A percentile compares a stretch with the other conserved stretches of the same genome.
phyloP scores from a whole-genome alignment of 2,329 filamentous ascomycete species.

The Xylariaceae sp. region DNA sequence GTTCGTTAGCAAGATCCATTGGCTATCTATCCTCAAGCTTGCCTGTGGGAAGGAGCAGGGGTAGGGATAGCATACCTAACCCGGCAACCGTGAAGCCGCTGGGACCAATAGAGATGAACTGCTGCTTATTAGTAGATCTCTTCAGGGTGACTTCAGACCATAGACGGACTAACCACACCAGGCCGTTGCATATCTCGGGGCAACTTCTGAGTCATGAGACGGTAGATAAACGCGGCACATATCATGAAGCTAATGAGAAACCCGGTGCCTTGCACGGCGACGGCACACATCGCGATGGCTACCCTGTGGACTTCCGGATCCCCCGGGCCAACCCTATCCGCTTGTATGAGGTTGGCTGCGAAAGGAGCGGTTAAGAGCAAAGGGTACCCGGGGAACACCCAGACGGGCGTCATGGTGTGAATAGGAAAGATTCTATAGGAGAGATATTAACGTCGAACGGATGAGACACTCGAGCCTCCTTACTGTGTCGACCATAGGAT shows the following conservation, averaged over 20 bases:
- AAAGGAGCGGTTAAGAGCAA: constrained; percentile 76
- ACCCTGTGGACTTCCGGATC: constrained; percentile 43
- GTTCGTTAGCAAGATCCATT: not conserved
- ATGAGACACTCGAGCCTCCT: not conserved
- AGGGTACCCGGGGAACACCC: constrained; percentile 87
- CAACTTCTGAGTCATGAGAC: constrained; percentile 85
- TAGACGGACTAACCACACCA: constrained; percentile 58
- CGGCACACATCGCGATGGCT: constrained; percentile 51
- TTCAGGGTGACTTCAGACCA: not conserved
- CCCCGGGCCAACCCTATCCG: constrained; percentile 37
- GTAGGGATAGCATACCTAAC: constrained; percentile 44
- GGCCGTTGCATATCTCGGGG: constrained; percentile 75
- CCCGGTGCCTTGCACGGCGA: constrained; percentile 57
- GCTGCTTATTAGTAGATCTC: constrained; percentile 3
- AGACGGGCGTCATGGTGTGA: constrained; percentile 82
- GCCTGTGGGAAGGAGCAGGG: no score
- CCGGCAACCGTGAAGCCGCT: constrained; percentile 61
- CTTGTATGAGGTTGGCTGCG: constrained; percentile 59
- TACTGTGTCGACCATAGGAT: constrained; percentile 68
- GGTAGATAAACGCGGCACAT: constrained; percentile 80
- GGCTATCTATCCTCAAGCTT: no score
- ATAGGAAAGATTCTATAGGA: constrained; percentile 59
- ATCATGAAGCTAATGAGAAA: constrained; percentile 72
- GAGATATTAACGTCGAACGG: not conserved
- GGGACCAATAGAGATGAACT: constrained; percentile 82